Percentiles rank a stretch among this genome's conserved stretches.
Conservation (phyloP, 2,329 filamentous ascomycete genomes). For the Fusarium temperatum region DNA sequence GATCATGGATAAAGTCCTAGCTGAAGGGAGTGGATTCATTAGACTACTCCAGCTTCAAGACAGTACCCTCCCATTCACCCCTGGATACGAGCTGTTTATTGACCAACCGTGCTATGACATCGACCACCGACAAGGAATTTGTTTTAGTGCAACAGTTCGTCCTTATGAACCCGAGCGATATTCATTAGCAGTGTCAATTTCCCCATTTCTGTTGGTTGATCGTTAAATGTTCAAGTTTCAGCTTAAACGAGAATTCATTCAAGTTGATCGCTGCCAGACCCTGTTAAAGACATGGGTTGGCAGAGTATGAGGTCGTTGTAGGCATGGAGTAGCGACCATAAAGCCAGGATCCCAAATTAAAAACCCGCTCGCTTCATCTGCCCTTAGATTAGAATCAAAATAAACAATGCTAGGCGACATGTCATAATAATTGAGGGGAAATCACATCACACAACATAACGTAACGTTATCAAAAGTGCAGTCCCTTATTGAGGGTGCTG, state of each 20-base stretch:
- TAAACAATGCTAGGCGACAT: constrained; percentile 5
- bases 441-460: background rate
- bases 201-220: background rate
- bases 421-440: background rate
- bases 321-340: background rate
- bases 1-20: background rate
- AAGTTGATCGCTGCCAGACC: background rate
- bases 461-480: constrained; percentile 4
- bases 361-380: constrained; percentile 11
- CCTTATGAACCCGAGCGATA: constrained; percentile 14
- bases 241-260: constrained; percentile 8
- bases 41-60: background rate
- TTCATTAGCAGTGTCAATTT: constrained; percentile 10
- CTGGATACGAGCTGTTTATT: background rate
- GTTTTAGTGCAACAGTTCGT: background rate
- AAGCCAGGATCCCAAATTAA: constrained; percentile 7
- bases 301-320: background rate
- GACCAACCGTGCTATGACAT: background rate
- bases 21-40: constrained; percentile 20
- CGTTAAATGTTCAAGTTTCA: constrained; percentile 11
- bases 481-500: constrained; percentile 9
- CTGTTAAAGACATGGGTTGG: background rate
- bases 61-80: background rate
- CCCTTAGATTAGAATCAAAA: constrained; percentile 7
- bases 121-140: background rate